Conservation (phyloP, 2,329 filamentous ascomycete genomes). For the Mycosphaerella sp. region DNA sequence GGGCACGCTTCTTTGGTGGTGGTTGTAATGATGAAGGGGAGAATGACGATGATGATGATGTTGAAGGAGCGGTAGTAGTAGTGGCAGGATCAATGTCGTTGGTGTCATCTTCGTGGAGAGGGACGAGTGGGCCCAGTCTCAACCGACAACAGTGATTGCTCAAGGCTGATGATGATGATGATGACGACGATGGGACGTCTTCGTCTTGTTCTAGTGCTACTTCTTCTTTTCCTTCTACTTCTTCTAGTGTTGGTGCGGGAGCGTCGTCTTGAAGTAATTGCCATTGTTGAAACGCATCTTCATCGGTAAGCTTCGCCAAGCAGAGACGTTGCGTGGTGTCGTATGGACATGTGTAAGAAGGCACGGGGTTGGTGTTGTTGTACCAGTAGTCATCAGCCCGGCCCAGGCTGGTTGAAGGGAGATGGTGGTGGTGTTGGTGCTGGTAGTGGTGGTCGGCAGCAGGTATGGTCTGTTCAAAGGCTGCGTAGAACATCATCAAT, state of each 20-base stretch:
- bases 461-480: slow-evolving; percentile 8
- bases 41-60: too few relatives aligned
- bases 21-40: too few relatives aligned
- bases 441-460: neutral
- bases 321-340: slow-evolving; percentile 2
- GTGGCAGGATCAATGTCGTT: neutral
- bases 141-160: neutral
- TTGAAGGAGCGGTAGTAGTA: neutral
- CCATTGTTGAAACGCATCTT: neutral
- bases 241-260: too few relatives aligned
- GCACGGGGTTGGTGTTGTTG: neutral
- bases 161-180: neutral
- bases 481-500: slow-evolving; percentile 5
- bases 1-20: neutral
- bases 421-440: too few relatives aligned
- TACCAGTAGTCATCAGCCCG: too few relatives aligned
- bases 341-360: slow-evolving; percentile 2
- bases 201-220: neutral
- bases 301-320: slow-evolving; percentile 4
- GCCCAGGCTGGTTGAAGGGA: neutral
- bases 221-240: too few relatives aligned
- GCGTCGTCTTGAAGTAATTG: neutral
- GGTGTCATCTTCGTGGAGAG: neutral
- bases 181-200: neutral
- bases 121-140: slow-evolving; percentile 1